Base-by-base conservation (phyloP, 2,329 filamentous ascomycete genomes). In the Fusarium pseudoanthophilum region DNA sequence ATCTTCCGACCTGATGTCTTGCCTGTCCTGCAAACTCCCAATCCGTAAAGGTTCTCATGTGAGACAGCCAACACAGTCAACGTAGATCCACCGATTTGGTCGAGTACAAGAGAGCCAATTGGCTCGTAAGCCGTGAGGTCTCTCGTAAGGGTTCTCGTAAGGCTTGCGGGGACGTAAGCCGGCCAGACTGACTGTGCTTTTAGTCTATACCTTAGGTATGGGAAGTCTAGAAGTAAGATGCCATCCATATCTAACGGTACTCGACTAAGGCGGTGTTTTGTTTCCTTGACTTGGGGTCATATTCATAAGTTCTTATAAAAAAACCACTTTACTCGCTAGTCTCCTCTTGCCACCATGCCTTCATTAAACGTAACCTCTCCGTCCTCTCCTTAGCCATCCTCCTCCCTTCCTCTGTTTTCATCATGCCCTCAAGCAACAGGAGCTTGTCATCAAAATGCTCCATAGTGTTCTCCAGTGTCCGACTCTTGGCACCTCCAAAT, bases 401-500 rank as follows among this genome's bases (percentile, higher is more conserved):
- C 73, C 83, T 83, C 10, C 90, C 90, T 28, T 85, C 83, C 0
- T 82, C 84, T 60, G 90, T 91, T 85, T 92, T 92, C 88, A 91
- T 91, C 87, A 90, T 88, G 20, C 82, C 83, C 76, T 86, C 89
- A 28, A 97, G 79, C 77, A 84, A 86, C 71, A 93, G 82, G 70
- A 97, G 83, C 84, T 96, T 97, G 58, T 92, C 91, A 45, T 89
- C 89, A 77, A 97, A 94, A 84, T 97, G 94, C 53, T 88, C 85
- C 69, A 97, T 89, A 11, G 91, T 90, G 52, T 90, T 88, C 43
- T 86, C 86, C 86, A 97, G 83, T 48, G 85, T 87, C 30, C 85
- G 83, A 9, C 81, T 80, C 80, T 87, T 90, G 16, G 91, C 92
- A 0, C 92, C 95, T 0, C 92, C 90, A 80, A 91, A 98, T 8